Percentiles rank a stretch among this genome's conserved stretches.
phyloP scores from a whole-genome alignment of 2,329 filamentous ascomycete species.

The Hyphodiscus sp. region DNA sequence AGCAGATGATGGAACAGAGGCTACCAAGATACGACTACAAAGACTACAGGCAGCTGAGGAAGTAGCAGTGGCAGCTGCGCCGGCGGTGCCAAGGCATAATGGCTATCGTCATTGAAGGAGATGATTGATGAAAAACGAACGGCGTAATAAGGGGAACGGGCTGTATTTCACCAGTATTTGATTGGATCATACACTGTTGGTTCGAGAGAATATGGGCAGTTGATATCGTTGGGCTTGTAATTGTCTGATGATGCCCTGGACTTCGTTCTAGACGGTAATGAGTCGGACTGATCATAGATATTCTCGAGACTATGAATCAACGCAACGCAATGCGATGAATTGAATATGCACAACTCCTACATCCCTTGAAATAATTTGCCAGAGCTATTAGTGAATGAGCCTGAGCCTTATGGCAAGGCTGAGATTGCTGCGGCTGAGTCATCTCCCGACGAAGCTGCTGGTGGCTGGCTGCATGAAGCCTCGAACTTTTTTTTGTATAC shows the following conservation, averaged over 20 bases:
- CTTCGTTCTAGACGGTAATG: neutral
- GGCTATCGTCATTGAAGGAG: constrained; percentile 25
- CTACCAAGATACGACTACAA: constrained; percentile 50
- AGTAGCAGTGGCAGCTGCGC: constrained; percentile 11
- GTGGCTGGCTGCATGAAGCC: neutral
- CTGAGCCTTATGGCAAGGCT: neutral
- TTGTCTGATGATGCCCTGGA: constrained; percentile 1
- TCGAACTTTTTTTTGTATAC: neutral
- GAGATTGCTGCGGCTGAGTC: neutral
- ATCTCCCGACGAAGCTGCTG: neutral
- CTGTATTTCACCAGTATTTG: neutral
- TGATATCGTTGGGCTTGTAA: constrained; percentile 20
- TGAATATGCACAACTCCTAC: neutral
- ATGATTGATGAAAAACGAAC: constrained; percentile 25
- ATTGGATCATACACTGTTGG: neutral
- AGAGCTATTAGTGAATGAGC: neutral
- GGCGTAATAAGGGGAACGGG: constrained; percentile 18
- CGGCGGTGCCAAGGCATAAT: constrained; percentile 17
- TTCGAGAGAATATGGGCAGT: constrained; percentile 11
- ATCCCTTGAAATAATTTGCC: neutral
- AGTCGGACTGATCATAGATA: neutral
- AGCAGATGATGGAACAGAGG: constrained; percentile 62
- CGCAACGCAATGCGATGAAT: neutral
- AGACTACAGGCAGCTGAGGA: constrained; percentile 20
- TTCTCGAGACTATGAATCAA: neutral